Evolutionary conservation across 768 basidiomycete species (phyloP), one percentile per base, ranked within the genome.

Genomic region (Boletus speciosus): DNA sequence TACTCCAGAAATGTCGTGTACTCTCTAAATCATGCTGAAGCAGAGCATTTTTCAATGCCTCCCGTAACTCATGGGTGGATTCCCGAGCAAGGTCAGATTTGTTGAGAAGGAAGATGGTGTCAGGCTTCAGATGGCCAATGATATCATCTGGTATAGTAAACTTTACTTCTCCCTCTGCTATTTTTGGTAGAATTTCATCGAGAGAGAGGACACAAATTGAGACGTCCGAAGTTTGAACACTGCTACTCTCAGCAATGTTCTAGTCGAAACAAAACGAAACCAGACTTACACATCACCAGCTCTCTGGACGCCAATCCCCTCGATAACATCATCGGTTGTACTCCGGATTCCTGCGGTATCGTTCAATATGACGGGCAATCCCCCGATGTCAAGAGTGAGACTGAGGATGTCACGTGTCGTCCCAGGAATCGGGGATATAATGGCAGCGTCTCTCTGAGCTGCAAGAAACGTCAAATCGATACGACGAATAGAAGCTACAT

Each of bases 331-430:
- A 58, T 93, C 85, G 8, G 79, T 71, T 0, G 88, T 85, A 52
- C 74, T 70, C 29, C 93, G 78, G 12, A 96, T 71, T 1, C 93
- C 94, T 3, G 93, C 94, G 0, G 94, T 96, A 66, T 97, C 94
- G 1, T 85, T 80, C 12, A 93, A 77, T 25, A 88, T 76, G 5
- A 95, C 80, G 0, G 92, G 93, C 32, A 93, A 72, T 0, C 93
- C 93, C 10, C 84, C 89, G n/a, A 95, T 85, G 66, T 97, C 91
- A 1, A 97, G 78, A 0, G 90, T 86, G 16, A 94, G 74, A 60
- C 90, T 88, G 2, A 97, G 77, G 9, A 95, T 80, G 62, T 96
- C 94, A 25, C 94, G 79, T 5, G 93, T 97, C 2, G 93, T 97
- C 0, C 93, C 93, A 0, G 93, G 88, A 19, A 92, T 76, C 4